These are phyloP conservation scores for Xylaria arbuscula DNA, from an alignment of 2,329 filamentous ascomycete species.

Conservation along the genomic window DNA sequence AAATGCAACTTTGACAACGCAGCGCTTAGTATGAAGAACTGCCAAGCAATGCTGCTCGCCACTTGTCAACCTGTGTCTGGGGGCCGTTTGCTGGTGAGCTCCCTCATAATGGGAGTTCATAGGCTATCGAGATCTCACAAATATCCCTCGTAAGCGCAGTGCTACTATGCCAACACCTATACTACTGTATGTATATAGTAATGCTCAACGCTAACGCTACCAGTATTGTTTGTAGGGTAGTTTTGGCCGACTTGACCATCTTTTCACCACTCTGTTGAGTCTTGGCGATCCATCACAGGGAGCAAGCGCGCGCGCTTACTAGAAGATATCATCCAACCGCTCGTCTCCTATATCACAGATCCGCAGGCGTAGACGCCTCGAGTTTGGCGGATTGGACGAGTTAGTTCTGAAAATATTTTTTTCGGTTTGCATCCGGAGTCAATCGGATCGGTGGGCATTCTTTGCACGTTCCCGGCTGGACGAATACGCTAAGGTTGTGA, in stretches of 20 bases:
- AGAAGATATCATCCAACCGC: not conserved
- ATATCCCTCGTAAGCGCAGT: constrained; percentile 13
- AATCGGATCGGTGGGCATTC: too few species aligned
- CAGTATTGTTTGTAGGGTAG: constrained; percentile 12
- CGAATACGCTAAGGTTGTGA: too few species aligned
- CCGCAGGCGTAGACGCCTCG: constrained; percentile 11
- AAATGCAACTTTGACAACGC: constrained; percentile 36
- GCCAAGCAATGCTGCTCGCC: constrained; percentile 18
- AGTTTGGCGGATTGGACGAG: constrained; percentile 14
- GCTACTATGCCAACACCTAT: constrained; percentile 10
- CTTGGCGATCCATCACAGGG: constrained; percentile 20
- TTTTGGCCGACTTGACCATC: constrained; percentile 2
- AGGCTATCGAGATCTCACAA: constrained; percentile 20
- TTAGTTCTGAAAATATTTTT: constrained; percentile 4
- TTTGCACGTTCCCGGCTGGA: too few species aligned
- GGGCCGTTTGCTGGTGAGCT: constrained; percentile 1
- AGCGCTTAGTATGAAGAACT: constrained; percentile 27
- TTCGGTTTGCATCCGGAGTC: not conserved
- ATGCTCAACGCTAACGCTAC: constrained; percentile 9
- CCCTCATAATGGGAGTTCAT: constrained; percentile 9
- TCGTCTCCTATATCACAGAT: not conserved
- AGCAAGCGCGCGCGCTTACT: constrained; percentile 34
- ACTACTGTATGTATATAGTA: not conserved
- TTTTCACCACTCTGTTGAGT: constrained; percentile 14
- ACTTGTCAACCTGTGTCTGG: constrained; percentile 34